phyloP scores from a whole-genome alignment of 257 asterid species.

The Vinca minor region DNA sequence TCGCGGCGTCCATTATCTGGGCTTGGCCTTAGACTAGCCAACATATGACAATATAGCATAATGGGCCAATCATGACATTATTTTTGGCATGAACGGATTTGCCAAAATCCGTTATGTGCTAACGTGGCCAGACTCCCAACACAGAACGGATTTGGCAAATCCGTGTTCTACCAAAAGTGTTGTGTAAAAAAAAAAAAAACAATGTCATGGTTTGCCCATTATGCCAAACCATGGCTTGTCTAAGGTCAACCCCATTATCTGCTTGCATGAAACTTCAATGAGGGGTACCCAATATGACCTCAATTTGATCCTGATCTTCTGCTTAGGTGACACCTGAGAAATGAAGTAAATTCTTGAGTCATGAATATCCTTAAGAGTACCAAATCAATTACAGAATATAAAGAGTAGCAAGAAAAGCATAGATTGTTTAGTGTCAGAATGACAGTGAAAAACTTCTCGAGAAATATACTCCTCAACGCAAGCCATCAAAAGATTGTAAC shows the following conservation, averaged over 20 bases:
- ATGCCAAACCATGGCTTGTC: too few species aligned
- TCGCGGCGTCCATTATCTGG: constrained; percentile 64
- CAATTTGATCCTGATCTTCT: constrained; percentile 88
- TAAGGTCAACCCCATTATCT: too few species aligned
- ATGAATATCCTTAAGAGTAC: not conserved
- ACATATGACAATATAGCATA: too few species aligned
- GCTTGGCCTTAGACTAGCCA: not conserved
- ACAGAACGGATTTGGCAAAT: too few species aligned
- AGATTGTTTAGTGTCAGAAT: not conserved
- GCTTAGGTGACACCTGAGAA: constrained; percentile 73
- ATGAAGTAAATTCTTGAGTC: not conserved
- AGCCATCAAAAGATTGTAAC: not conserved
- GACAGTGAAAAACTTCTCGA: not conserved
- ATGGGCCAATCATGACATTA: too few species aligned
- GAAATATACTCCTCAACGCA: too few species aligned
- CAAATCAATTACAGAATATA: not conserved
- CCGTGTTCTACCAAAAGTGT: too few species aligned
- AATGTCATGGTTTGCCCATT: too few species aligned
- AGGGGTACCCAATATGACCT: constrained; percentile 91
- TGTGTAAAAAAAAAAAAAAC: too few species aligned
- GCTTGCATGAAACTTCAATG: constrained; percentile 93
- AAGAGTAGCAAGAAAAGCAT: not conserved
- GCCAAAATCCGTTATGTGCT: too few species aligned
- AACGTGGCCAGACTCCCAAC: too few species aligned
- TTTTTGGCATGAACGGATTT: too few species aligned